Percentiles rank a stretch among this genome's conserved stretches.
Evolutionary conservation across 192 early-diverging fungal genomes (phyloP).

Genomic region (Funneliformis mosseae): DNA sequence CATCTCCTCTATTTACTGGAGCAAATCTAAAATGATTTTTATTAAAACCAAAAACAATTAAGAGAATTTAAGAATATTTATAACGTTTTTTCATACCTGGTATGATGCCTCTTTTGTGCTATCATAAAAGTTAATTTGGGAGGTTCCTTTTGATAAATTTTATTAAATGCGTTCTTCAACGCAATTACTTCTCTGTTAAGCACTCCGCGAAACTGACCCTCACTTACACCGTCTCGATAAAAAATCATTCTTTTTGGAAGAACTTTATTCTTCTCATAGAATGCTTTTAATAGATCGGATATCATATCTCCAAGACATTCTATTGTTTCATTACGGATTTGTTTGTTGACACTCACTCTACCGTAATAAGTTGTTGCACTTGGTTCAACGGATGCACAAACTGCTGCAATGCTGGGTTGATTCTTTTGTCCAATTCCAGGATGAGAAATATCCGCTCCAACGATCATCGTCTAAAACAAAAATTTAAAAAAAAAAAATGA

Average conservation of each 20-base stretch:
- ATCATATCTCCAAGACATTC: conserved; percentile 60
- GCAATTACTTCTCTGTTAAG: conserved; percentile 38
- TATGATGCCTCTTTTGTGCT: conserved; percentile 90
- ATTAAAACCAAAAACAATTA: neutral
- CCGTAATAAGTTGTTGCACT: conserved; percentile 57
- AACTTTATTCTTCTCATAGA: conserved; percentile 60
- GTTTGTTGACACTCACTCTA: conserved; percentile 56
- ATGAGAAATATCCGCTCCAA: conserved; percentile 94
- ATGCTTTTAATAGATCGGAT: conserved; percentile 65
- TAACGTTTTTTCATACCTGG: conserved; percentile 47
- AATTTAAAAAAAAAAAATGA: neutral
- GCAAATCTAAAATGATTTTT: conserved; percentile 66
- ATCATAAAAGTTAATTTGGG: conserved; percentile 84
- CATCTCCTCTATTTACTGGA: conserved; percentile 55
- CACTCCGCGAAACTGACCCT: conserved; percentile 59
- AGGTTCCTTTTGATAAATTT: conserved; percentile 43
- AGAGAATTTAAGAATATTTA: neutral
- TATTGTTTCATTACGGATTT: conserved; percentile 67
- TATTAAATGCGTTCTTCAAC: conserved; percentile 7
- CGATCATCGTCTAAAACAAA: conserved; percentile 62
- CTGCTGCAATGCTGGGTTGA: conserved; percentile 33
- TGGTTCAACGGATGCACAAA: conserved; percentile 54
- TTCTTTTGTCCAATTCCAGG: conserved; percentile 59
- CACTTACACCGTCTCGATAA: conserved; percentile 87
- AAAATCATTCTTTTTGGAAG: conserved; percentile 73